Evolutionary conservation across 345 rosid genomes (phyloP).

Genomic region (Euphorbia pulcherrima): DNA sequence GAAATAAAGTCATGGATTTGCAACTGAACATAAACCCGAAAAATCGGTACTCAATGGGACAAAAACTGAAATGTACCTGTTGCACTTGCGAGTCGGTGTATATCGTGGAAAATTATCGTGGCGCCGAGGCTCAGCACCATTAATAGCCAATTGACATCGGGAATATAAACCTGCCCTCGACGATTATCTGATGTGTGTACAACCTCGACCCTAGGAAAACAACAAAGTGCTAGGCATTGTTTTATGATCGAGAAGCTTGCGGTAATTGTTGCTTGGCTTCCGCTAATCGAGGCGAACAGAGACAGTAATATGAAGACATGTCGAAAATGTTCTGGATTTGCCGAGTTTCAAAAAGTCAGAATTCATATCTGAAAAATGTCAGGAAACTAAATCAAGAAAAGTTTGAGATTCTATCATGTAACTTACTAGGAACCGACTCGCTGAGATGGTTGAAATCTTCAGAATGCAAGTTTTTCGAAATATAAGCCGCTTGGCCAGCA

Average conservation of each 20-base stretch:
- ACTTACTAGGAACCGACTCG: constrained; percentile 43
- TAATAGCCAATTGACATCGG: constrained; percentile 54
- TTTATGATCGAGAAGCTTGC: constrained; percentile 62
- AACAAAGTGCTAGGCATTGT: constrained; percentile 54
- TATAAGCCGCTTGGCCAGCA: constrained; percentile 63
- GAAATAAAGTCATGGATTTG: too few relatives aligned
- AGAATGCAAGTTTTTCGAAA: constrained; percentile 36
- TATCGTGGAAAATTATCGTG: constrained; percentile 42
- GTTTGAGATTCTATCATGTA: neutral
- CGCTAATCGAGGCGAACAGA: constrained; percentile 40
- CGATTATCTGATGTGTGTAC: constrained; percentile 49
- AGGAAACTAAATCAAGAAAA: neutral
- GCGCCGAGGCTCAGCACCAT: constrained; percentile 53
- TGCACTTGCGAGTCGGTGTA: constrained; percentile 40
- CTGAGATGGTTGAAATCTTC: constrained; percentile 41
- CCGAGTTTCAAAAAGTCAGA: constrained; percentile 16
- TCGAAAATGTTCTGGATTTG: constrained; percentile 33
- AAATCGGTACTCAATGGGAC: too few relatives aligned
- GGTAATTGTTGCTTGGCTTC: constrained; percentile 52
- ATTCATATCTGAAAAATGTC: constrained; percentile 1
- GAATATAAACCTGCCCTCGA: constrained; percentile 59
- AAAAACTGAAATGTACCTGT: constrained; percentile 42
- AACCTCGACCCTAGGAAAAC: constrained; percentile 60
- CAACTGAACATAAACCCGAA: too few relatives aligned
- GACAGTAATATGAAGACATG: constrained; percentile 41